Evolutionary conservation across 1,284 basidiomycete species (phyloP).

Genomic region (Ceratobasidium theobromae): DNA sequence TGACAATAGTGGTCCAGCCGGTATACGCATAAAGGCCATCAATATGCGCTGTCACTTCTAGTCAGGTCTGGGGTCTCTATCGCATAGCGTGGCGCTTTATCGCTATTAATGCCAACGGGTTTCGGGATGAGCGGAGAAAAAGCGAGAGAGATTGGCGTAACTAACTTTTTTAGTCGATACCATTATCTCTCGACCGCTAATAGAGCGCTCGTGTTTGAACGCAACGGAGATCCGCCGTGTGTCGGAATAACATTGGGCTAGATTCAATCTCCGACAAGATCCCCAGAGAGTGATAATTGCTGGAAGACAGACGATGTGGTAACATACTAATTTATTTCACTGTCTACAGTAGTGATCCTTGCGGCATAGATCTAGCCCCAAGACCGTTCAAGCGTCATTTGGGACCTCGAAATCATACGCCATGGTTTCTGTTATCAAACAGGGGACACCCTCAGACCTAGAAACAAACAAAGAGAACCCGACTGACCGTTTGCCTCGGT

Average conservation of each 20-base stretch:
- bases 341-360: neutral
- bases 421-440: too few relatives aligned
- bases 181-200: neutral
- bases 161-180: neutral
- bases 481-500: neutral
- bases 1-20: neutral
- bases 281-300: neutral
- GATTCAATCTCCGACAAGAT: neutral
- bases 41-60: neutral
- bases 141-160: neutral
- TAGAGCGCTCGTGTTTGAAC: neutral
- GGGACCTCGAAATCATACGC: constrained; percentile 22
- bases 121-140: neutral
- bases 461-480: neutral
- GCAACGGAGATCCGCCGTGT: neutral
- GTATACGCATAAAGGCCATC: neutral
- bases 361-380: neutral
- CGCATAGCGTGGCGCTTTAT: neutral
- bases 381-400: neutral
- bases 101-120: neutral
- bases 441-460: too few relatives aligned
- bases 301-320: neutral
- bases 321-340: neutral
- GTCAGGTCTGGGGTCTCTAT: neutral
- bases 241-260: neutral